These are phyloP conservation scores for Colletotrichum tofieldiae DNA, from an alignment of 2,329 filamentous ascomycete genomes.

Conservation along the genomic window DNA sequence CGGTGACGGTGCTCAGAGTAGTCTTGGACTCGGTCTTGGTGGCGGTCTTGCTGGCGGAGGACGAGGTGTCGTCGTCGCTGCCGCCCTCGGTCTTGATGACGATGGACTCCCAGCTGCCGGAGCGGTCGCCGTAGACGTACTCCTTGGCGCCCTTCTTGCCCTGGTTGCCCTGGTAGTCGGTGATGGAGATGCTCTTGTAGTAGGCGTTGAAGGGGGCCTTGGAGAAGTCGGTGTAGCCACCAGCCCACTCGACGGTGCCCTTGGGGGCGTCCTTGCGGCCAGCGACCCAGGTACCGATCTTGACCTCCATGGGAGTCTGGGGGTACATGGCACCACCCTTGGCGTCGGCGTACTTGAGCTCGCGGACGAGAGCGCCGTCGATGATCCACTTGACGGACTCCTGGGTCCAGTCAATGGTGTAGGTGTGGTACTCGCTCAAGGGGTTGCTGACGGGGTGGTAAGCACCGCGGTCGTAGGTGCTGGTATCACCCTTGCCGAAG, in stretches of 20 bases:
- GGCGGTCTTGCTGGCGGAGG: constrained; percentile 42
- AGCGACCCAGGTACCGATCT: constrained; percentile 78
- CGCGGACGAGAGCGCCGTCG: constrained; percentile 74
- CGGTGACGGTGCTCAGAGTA: constrained; percentile 37
- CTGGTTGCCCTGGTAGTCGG: constrained; percentile 68
- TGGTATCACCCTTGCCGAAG: constrained; percentile 81
- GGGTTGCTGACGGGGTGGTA: constrained; percentile 73
- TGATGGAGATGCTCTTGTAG: constrained; percentile 71
- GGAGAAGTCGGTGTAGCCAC: constrained; percentile 69
- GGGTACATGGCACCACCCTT: constrained; percentile 73
- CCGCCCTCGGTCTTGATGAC: constrained; percentile 54
- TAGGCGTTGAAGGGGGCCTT: constrained; percentile 68
- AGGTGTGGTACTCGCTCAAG: constrained; percentile 73
- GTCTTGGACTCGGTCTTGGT: constrained; percentile 43
- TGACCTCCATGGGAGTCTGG: constrained; percentile 81
- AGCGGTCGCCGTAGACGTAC: constrained; percentile 67
- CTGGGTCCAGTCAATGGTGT: constrained; percentile 78
- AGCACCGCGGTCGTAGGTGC: constrained; percentile 79
- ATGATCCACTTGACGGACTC: constrained; percentile 76
- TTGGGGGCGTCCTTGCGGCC: constrained; percentile 71
- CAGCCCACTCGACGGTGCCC: constrained; percentile 82
- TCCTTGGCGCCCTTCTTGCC: constrained; percentile 59
- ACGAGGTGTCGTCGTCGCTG: constrained; percentile 39
- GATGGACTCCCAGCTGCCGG: constrained; percentile 68
- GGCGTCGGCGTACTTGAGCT: constrained; percentile 75